Evolutionary conservation across 768 basidiomycete genomes (phyloP), one percentile per base, ranked within the genome.

Genomic region (Boletus barrowsii): DNA sequence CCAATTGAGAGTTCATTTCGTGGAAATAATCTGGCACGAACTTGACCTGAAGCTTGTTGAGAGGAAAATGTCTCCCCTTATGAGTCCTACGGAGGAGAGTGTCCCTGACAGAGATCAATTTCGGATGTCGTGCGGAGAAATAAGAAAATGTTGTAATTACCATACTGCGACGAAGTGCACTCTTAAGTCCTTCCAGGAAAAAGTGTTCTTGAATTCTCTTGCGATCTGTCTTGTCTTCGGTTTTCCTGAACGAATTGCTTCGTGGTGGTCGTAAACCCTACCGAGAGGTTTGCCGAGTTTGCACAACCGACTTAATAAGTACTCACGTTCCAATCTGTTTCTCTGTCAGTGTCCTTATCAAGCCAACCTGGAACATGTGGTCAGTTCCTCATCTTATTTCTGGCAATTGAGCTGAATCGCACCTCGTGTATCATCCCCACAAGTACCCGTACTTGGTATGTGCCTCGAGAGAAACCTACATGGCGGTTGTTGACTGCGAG

Each of bases 11-110:
- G 40, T 62, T 71, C 57, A 59, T 59, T 54, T 72, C 64, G 10
- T 60, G 58, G 39, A 69, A 53, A 47, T 74, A 73, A 17, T 67
- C 49, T 14, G 77, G 73, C 58, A 83, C 79, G 65, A 84, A 84
- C 65, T 83, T 83, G 42, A 60, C 59, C 13, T 53, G 56, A 39
- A 41, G 50, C 26, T 58, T 1, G 53, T 54, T 26, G 53, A 54
- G 10, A 54, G 35, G 29, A 54, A 54, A 2, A 53, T 54, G 0
- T 60, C 45, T 52, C 53, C 39, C 22, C 46, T 47, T 9, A 55
- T 11, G 9, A 60, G 22, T 2, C 57, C 59, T 14, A 55, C 39
- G 10, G 59, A 60, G 0, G 57, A 59, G 8, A 1, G 57, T 60
- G 10, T 60, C 59, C 59, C 59, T 54, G 17, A 35, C 0, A 1